A percentile compares a stretch with the other conserved stretches of the same genome.
These are phyloP conservation scores for Herpetomonas tarakana DNA, from an alignment of 208 protist species.

Conservation along the genomic window DNA sequence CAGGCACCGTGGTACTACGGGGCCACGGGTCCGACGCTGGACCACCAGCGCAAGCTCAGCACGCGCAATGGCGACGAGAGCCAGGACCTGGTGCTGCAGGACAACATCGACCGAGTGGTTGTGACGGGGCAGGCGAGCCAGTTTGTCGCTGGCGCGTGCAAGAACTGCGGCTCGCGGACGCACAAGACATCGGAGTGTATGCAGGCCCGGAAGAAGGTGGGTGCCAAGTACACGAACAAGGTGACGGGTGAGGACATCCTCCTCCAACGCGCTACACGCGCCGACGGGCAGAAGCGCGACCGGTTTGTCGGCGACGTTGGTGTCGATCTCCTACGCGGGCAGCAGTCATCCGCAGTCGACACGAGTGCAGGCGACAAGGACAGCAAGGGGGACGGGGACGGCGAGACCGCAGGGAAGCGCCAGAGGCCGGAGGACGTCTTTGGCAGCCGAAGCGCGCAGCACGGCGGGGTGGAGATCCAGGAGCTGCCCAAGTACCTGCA, in stretches of 20 bases:
- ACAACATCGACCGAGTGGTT: conserved; percentile 32
- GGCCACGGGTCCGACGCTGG: conserved; percentile 70
- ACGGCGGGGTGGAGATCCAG: conserved; percentile 72
- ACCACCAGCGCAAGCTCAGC: conserved; percentile 80
- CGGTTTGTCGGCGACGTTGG: conserved; percentile 59
- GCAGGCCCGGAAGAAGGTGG: conserved; percentile 83
- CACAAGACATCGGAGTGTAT: conserved; percentile 96
- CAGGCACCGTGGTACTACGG: conserved; percentile 97
- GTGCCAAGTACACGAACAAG: conserved; percentile 56
- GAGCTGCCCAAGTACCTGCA: conserved; percentile 86
- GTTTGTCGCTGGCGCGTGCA: conserved; percentile 97
- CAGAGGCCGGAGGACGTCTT: conserved; percentile 40
- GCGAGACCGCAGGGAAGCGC: conserved; percentile 1
- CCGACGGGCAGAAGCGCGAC: conserved; percentile 71
- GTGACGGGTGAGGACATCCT: conserved; percentile 62
- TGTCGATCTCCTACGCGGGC: conserved; percentile 49
- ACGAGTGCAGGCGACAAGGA: conserved; percentile 3
- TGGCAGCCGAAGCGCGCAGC: conserved; percentile 45
- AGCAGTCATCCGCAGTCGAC: conserved; percentile 10
- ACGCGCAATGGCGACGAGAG: conserved; percentile 19
- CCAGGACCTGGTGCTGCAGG: conserved; percentile 30
- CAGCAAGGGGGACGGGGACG: conserved; percentile 5
- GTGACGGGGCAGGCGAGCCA: conserved; percentile 65
- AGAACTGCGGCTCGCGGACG: conserved; percentile 98
- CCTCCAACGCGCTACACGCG: conserved; percentile 11